Evolutionary conservation across 2,329 filamentous ascomycete genomes (phyloP).

Genomic region (Byssochlamys sp.): DNA sequence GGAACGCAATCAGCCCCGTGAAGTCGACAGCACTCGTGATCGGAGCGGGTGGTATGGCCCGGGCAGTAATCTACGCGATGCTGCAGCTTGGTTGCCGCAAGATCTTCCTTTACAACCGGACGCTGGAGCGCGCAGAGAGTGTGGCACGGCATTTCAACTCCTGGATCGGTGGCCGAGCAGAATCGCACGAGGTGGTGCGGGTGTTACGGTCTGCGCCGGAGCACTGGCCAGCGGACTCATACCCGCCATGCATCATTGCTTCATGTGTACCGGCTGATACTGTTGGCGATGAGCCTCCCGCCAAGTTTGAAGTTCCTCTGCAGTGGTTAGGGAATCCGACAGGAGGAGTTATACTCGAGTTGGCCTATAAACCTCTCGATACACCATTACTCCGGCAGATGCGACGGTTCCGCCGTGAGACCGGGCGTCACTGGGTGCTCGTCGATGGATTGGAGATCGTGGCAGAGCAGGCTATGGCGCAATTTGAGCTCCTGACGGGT

Average conservation of each 20-base stretch:
- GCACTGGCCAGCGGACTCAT: conserved; percentile 55
- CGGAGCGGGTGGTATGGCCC: conserved; percentile 63
- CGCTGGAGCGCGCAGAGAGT: conserved; percentile 54
- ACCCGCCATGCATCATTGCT: conserved; percentile 62
- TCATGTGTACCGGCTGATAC: conserved; percentile 66
- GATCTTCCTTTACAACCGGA: conserved; percentile 67
- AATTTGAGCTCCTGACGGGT: conserved; percentile 73
- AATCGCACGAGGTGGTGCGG: conserved; percentile 26
- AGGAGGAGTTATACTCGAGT: conserved; percentile 65
- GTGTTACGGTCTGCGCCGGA: conserved; percentile 52
- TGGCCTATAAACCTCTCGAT: conserved; percentile 61
- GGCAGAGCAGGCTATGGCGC: conserved; percentile 69
- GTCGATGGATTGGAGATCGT: conserved; percentile 68
- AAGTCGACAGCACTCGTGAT: conserved; percentile 46
- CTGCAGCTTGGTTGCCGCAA: conserved; percentile 66
- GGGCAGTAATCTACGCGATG: conserved; percentile 69
- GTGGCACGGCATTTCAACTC: conserved; percentile 61
- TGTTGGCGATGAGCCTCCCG: conserved; percentile 53
- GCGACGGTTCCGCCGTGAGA: conserved; percentile 49
- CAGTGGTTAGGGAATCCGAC: conserved; percentile 64
- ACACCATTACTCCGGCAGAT: conserved; percentile 64
- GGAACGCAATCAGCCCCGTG: conserved; percentile 44
- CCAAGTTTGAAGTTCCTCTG: conserved; percentile 59
- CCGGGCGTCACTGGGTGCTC: conserved; percentile 51
- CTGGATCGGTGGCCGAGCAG: conserved; percentile 33